phyloP scores from a whole-genome alignment of 2,329 filamentous ascomycete genomes.

The Fusarium graminum region DNA sequence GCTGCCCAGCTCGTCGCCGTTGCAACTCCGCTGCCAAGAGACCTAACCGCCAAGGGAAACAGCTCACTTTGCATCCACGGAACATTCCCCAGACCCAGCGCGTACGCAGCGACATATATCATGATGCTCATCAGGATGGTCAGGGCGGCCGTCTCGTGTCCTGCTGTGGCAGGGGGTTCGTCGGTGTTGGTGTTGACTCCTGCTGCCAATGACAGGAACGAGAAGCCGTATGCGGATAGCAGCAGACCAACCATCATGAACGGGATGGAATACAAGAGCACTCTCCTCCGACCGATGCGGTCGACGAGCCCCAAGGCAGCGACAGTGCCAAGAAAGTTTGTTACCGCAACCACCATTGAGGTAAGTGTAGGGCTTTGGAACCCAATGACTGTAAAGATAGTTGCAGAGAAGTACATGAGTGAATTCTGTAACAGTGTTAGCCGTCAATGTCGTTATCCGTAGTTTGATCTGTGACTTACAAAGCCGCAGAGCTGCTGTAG shows the following conservation, averaged over 20 bases:
- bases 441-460: not conserved
- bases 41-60: conserved; percentile 82
- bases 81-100: conserved; percentile 88
- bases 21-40: conserved; percentile 77
- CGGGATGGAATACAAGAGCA: conserved; percentile 85
- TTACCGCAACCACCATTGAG: conserved; percentile 82
- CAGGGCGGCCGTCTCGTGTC: conserved; percentile 57
- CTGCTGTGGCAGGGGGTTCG: conserved; percentile 36
- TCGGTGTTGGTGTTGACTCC: conserved; percentile 31
- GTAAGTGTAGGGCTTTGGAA: conserved; percentile 85
- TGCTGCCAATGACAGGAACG: conserved; percentile 66
- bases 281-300: conserved; percentile 80
- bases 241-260: conserved; percentile 83
- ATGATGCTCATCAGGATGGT: conserved; percentile 81
- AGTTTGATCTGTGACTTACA: conserved; percentile 59
- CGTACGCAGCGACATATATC: conserved; percentile 87
- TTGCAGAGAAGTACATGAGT: conserved; percentile 91
- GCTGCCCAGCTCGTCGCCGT: conserved; percentile 89
- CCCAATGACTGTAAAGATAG: conserved; percentile 81
- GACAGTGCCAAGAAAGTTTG: conserved; percentile 86
- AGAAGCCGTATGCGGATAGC: conserved; percentile 79
- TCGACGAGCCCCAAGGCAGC: conserved; percentile 82
- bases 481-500: conserved; percentile 92
- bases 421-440: conserved; percentile 70
- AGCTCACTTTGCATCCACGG: conserved; percentile 97